Base-by-base conservation (phyloP, 2,329 filamentous ascomycete genomes). In the Fusarium irregulare region DNA sequence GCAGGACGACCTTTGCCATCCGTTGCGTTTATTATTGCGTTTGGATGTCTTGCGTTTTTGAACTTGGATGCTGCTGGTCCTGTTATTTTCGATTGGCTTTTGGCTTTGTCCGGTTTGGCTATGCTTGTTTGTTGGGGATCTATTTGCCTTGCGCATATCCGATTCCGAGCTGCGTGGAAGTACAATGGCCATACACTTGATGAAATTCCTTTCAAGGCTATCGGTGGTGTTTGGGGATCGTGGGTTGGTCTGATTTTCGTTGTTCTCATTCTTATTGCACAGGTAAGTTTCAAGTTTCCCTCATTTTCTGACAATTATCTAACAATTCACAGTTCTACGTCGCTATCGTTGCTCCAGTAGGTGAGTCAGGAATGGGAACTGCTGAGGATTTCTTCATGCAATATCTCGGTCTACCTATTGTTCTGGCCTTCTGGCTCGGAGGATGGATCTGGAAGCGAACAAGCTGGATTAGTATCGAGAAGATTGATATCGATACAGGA, bases 401-500 rank as follows among this genome's bases (percentile, higher is more conserved):
- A 13, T 87, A 85, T 72, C 83, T 88, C 9, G 86, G 85, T 14
- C 66, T 87, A 0, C 85, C 85, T 18, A 83, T 88, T 42, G 83
- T 88, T 48, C 68, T 88, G 5, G 63, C 80, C 53, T 89, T 89
- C 78, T 89, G 86, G 84, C 64, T 80, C 23, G 75, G 76, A 60
- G 88, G 89, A 10, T 91, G 86, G 75, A 27, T 87, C 61, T 92
- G 89, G 90, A 92, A 92, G 83, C 82, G 88, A 51, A 78, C 82
- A 28, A 85, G 85, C 13, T 92, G 88, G 87, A 81, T 90, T 58
- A 83, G 77, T 28, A 79, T 87, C 4, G 79, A 82, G 23, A 80
- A 92, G 71, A 91, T 92, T 65, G 90, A 92, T 70, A 83, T 92
- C 53, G 89, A 92, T 76, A 85, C 84, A 23, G 90, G 89, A 59